Percentiles rank a stretch among this genome's conserved stretches.
These are phyloP conservation scores for Salix arbutifolia DNA, from an alignment of 345 rosid species.

Conservation along the genomic window DNA sequence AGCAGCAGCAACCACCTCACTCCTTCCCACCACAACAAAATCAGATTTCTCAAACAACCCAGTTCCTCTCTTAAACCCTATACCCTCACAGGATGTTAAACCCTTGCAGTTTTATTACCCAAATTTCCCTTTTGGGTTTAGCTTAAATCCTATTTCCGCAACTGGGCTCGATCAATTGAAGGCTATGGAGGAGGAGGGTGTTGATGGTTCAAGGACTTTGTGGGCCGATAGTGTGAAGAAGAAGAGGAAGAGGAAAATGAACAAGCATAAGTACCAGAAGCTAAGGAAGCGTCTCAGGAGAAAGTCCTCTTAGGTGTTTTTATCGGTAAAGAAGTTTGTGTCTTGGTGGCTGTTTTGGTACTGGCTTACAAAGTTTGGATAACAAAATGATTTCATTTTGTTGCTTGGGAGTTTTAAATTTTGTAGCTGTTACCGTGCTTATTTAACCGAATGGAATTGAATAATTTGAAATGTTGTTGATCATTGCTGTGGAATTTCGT, in stretches of 20 bases:
- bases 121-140: slow-evolving; percentile 14
- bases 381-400: too few relatives aligned
- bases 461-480: not conserved
- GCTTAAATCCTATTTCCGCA: slow-evolving; percentile 6
- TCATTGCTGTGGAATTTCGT: not conserved
- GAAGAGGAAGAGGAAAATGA: slow-evolving; percentile 98
- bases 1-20: too few relatives aligned
- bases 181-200: not conserved
- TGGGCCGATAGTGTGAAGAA: slow-evolving; percentile 92
- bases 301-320: slow-evolving; percentile 25
- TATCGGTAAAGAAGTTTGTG: not conserved
- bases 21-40: not conserved
- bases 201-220: slow-evolving; percentile 23
- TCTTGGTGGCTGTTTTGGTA: not conserved
- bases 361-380: not conserved
- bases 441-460: not conserved
- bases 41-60: not conserved
- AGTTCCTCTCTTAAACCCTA: not conserved
- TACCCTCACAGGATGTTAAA: not conserved
- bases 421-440: not conserved
- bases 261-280: slow-evolving; percentile 85
- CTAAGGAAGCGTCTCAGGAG: slow-evolving; percentile 67
- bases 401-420: too few relatives aligned
- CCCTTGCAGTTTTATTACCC: slow-evolving; percentile 10
- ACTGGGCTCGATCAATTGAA: slow-evolving; percentile 6